A percentile compares a stretch with the other conserved stretches of the same genome.
phyloP scores from a whole-genome alignment of 2,329 filamentous ascomycete genomes.

The Coniochaeta prunicola region DNA sequence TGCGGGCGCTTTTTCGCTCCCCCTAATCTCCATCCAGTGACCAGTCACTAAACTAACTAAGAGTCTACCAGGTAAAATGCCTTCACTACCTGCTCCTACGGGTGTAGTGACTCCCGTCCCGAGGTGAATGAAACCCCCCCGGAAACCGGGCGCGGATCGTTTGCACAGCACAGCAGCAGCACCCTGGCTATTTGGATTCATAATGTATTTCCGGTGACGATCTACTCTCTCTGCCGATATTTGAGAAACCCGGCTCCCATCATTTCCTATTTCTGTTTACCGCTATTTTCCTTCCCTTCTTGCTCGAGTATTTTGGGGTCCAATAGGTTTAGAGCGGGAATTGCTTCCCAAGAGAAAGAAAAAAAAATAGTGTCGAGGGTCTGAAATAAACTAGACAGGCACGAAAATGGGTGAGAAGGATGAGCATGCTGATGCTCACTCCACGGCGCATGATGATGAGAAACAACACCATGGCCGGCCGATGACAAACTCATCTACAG shows the following conservation, averaged over 20 bases:
- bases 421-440: neutral
- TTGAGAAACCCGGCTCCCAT: neutral
- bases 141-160: neutral
- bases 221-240: neutral
- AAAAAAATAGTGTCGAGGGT: neutral
- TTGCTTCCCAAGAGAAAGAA: too few relatives aligned
- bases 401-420: neutral
- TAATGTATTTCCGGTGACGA: neutral
- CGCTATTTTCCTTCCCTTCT: neutral
- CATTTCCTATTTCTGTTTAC: neutral
- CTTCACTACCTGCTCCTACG: too few relatives aligned
- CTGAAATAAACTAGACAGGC: neutral
- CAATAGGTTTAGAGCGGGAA: neutral
- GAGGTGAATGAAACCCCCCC: too few relatives aligned
- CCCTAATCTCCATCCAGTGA: too few relatives aligned
- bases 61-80: too few relatives aligned
- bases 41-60: too few relatives aligned
- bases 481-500: neutral
- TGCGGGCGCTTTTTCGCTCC: too few relatives aligned
- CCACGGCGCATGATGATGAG: neutral
- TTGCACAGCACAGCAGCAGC: too few relatives aligned
- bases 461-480: neutral
- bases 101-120: neutral
- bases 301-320: neutral
- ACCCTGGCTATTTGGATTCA: neutral